Evolutionary conservation across 139 green algal genomes (phyloP), one percentile per base, ranked within the genome.

Genomic region (Spirogloea muscicola): DNA sequence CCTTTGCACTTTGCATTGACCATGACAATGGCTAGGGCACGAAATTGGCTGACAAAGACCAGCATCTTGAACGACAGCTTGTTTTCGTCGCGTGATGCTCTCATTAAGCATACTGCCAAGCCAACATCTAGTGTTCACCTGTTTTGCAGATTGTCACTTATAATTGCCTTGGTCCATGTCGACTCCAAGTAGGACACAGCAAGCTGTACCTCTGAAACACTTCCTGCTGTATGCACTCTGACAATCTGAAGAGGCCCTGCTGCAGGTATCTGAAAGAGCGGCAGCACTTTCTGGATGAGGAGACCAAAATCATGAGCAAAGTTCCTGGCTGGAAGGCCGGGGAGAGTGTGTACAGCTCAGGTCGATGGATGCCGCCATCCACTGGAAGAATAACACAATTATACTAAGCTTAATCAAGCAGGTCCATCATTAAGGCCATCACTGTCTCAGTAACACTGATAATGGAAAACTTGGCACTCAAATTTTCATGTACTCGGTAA

Each of bases 321-420:
- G 61, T 70, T 25, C 25, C 27, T 27, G 25, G 25, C 2, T 70
- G 61, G 61, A 27, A 62, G 42, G 61, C 60, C 13, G 61, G 61
- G 2, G 25, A 61, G 18, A 70, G 25, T 27, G 61, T 70, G 13
- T 70, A 70, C 61, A 70, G 60, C 42, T 70, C 61, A 1, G 61
- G 61, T 61, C 18, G 61, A 61, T 70, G 61, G 61, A 70, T 70
- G 61, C 61, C 25, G 16, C 61, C 61, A 38, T 25, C 61, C 41
- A 61, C 33, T 60, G 61, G 61, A 61, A 70, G n/a, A n/a, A n/a
- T n/a, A n/a, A n/a, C n/a, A n/a, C n/a, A n/a, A n/a, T n/a, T n/a
- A n/a, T n/a, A n/a, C n/a, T n/a, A n/a, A n/a, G n/a, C n/a, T n/a
- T n/a, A n/a, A n/a, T n/a, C n/a, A n/a, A n/a, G n/a, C n/a, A n/a